Evolutionary conservation across 441 rosid genomes (phyloP).

Genomic region (Mallotus japonicus): DNA sequence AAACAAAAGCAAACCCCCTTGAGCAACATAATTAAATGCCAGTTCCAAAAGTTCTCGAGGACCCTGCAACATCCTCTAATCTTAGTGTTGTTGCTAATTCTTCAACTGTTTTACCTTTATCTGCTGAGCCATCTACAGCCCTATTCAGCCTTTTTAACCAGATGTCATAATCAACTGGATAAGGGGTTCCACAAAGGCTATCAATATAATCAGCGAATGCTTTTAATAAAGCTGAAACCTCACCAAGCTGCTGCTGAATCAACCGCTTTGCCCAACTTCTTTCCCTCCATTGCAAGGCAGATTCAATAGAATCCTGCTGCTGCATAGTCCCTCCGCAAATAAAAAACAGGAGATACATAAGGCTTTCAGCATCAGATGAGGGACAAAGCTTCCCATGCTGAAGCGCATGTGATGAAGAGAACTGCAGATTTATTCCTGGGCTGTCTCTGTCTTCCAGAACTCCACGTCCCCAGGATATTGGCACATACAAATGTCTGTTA

Average conservation of each 20-base stretch:
- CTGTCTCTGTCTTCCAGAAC: slow-evolving; percentile 66
- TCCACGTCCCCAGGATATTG: slow-evolving; percentile 60
- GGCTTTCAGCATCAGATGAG: slow-evolving; percentile 65
- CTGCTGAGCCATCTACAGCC: slow-evolving; percentile 45
- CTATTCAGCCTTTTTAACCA: slow-evolving; percentile 54
- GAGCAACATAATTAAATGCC: slow-evolving; percentile 21
- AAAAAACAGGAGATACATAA: slow-evolving; percentile 49
- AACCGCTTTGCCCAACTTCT: slow-evolving; percentile 51
- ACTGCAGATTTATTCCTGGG: slow-evolving; percentile 54
- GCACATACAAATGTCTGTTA: slow-evolving; percentile 32
- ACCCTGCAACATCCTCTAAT: slow-evolving; percentile 42
- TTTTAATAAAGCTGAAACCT: slow-evolving; percentile 55
- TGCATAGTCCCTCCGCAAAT: slow-evolving; percentile 48
- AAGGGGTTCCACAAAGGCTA: slow-evolving; percentile 67
- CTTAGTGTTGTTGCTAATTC: slow-evolving; percentile 32
- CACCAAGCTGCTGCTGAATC: slow-evolving; percentile 60
- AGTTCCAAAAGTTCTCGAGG: slow-evolving; percentile 36
- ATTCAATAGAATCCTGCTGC: slow-evolving; percentile 59
- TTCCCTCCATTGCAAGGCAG: slow-evolving; percentile 70
- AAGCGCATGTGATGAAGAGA: slow-evolving; percentile 62
- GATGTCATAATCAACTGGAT: slow-evolving; percentile 57
- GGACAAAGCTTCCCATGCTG: slow-evolving; percentile 68
- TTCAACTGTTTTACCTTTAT: slow-evolving; percentile 54
- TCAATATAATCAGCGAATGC: slow-evolving; percentile 73
- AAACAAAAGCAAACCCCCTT: background rate